A percentile compares a stretch with the other conserved stretches of the same genome.
phyloP scores from a whole-genome alignment of 2,329 filamentous ascomycete genomes.

The Thyridium curvatum region DNA sequence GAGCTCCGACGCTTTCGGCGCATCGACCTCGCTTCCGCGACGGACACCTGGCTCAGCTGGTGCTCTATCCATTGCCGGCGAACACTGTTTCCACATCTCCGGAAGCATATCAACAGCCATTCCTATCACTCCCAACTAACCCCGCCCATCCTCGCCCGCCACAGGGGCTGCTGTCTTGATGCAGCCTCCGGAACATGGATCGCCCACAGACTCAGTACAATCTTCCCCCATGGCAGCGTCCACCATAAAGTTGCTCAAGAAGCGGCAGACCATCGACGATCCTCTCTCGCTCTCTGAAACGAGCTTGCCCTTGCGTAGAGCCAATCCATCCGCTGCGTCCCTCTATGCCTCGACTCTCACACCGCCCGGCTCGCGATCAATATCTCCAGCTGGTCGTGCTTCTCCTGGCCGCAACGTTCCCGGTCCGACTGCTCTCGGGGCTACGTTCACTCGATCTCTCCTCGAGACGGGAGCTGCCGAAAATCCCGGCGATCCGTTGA shows the following conservation, averaged over 20 bases:
- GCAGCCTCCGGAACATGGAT: slow-evolving; percentile 61
- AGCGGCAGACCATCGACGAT: slow-evolving; percentile 45
- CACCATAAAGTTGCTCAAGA: slow-evolving; percentile 52
- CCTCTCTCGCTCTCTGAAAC: slow-evolving; percentile 46
- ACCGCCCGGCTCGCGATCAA: slow-evolving; percentile 61
- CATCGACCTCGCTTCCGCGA: too few species aligned
- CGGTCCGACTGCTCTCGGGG: slow-evolving; percentile 38
- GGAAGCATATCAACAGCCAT: too few species aligned
- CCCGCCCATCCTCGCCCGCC: background rate
- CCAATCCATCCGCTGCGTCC: slow-evolving; percentile 53
- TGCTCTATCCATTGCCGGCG: too few species aligned
- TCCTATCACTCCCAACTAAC: too few species aligned
- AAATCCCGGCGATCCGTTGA: slow-evolving; percentile 47
- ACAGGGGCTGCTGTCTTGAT: slow-evolving; percentile 40
- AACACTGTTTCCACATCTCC: too few species aligned
- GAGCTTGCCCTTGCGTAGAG: slow-evolving; percentile 28
- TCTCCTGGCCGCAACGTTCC: slow-evolving; percentile 51
- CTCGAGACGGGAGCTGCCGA: slow-evolving; percentile 34
- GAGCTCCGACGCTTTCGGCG: too few species aligned
- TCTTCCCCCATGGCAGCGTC: slow-evolving; percentile 63
- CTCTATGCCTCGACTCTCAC: slow-evolving; percentile 60
- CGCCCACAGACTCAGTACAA: slow-evolving; percentile 60
- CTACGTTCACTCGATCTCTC: slow-evolving; percentile 33
- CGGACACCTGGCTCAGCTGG: too few species aligned
- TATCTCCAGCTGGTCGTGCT: slow-evolving; percentile 57